phyloP scores from a whole-genome alignment of 148 eudicot species.

The Vaccinium darrowii region DNA sequence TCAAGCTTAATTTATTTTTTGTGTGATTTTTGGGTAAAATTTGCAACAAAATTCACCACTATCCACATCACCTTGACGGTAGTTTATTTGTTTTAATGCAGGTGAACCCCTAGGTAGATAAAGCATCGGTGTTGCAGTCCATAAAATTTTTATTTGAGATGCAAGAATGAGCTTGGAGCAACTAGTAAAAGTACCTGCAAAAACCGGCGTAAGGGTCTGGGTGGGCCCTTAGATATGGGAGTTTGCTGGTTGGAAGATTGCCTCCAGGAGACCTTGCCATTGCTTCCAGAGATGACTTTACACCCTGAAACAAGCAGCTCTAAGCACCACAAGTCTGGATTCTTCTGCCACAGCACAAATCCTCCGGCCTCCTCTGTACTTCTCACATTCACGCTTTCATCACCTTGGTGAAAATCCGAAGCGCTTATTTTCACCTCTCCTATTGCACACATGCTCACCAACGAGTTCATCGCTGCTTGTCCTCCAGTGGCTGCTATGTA shows the following conservation, averaged over 20 bases:
- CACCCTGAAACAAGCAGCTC: constrained; percentile 85
- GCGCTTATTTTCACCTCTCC: constrained; percentile 77
- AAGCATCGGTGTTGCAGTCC: background rate
- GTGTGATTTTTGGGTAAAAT: background rate
- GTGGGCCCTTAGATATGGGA: constrained; percentile 58
- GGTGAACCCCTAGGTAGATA: background rate
- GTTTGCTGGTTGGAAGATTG: constrained; percentile 70
- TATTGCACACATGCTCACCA: constrained; percentile 82
- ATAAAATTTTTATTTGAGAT: background rate
- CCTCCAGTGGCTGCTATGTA: constrained; percentile 97
- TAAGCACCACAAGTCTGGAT: constrained; percentile 77
- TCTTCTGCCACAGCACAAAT: constrained; percentile 88
- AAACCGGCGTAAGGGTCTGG: constrained; percentile 81
- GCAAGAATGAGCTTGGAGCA: background rate
- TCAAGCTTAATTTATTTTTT: too few relatives aligned
- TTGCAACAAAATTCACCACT: background rate
- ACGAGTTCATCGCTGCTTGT: constrained; percentile 53
- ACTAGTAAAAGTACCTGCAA: constrained; percentile 49
- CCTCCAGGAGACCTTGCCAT: constrained; percentile 81
- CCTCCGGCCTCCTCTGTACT: constrained; percentile 75
- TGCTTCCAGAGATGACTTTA: constrained; percentile 88
- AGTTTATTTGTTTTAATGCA: background rate
- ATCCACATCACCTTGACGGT: background rate
- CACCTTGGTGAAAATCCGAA: constrained; percentile 72
- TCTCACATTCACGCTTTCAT: constrained; percentile 52